phyloP scores from a whole-genome alignment of 148 eudicot species.

The Camellia lanceoleosa region DNA sequence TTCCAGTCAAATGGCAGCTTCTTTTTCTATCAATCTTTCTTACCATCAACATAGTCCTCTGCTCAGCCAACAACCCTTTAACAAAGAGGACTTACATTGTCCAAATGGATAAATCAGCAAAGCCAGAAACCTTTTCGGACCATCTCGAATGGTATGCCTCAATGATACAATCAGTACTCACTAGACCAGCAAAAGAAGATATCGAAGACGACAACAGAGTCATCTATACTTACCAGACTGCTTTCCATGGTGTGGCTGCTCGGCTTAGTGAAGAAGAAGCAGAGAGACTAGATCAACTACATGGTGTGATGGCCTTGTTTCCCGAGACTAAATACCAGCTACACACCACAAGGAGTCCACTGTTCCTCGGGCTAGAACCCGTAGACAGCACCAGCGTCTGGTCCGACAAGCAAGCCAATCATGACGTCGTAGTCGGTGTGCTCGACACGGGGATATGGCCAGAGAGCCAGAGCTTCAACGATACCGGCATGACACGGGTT shows the following conservation, averaged over 20 bases:
- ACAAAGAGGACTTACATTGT: constrained; percentile 60
- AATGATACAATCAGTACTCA: constrained; percentile 34
- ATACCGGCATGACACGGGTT: constrained; percentile 43
- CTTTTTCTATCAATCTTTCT: constrained; percentile 27
- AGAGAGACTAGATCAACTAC: constrained; percentile 19
- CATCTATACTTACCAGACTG: constrained; percentile 62
- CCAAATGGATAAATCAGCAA: constrained; percentile 65
- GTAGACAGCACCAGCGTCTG: constrained; percentile 25
- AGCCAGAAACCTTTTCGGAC: constrained; percentile 46
- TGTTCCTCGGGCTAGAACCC: constrained; percentile 61
- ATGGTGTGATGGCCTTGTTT: constrained; percentile 52
- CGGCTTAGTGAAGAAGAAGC: constrained; percentile 54
- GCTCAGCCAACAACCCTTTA: background rate
- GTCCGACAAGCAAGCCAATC: constrained; percentile 24
- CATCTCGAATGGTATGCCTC: constrained; percentile 73
- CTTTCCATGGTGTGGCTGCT: constrained; percentile 83
- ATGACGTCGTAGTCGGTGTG: constrained; percentile 78
- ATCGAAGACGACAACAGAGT: constrained; percentile 31
- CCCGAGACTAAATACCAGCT: constrained; percentile 57
- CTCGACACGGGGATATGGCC: constrained; percentile 96
- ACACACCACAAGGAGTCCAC: constrained; percentile 84
- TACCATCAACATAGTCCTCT: constrained; percentile 4
- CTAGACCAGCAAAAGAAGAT: background rate
- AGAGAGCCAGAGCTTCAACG: constrained; percentile 83
- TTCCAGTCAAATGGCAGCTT: constrained; percentile 24